phyloP scores from a whole-genome alignment of 2,329 filamentous ascomycete genomes.

The Scolecobasidium constrictum region DNA sequence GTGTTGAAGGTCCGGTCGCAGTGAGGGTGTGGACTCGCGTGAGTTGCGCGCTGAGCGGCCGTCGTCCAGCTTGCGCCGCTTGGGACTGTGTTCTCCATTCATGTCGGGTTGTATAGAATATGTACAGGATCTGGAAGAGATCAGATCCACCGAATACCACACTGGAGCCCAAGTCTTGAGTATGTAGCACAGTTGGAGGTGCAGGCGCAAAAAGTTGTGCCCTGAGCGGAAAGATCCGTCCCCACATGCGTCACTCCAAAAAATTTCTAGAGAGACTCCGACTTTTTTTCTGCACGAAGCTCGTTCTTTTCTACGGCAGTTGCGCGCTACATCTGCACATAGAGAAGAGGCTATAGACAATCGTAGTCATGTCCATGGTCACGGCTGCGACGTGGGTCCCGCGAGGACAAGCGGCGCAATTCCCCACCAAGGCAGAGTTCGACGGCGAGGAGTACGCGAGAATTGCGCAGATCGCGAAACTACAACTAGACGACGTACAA shows the following conservation, averaged over 20 bases:
- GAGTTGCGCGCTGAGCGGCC: constrained; percentile 34
- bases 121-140: neutral
- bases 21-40: constrained; percentile 32
- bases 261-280: neutral
- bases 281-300: neutral
- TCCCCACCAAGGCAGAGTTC: constrained; percentile 38
- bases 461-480: constrained; percentile 40
- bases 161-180: neutral
- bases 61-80: constrained; percentile 56
- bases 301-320: neutral
- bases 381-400: constrained; percentile 43
- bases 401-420: constrained; percentile 38
- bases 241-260: constrained; percentile 1
- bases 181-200: neutral
- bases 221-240: neutral
- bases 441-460: constrained; percentile 41
- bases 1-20: constrained; percentile 20
- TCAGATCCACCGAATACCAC: no score
- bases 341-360: constrained; percentile 2
- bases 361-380: constrained; percentile 42
- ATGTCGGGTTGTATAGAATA: constrained; percentile 15
- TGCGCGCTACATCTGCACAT: no score
- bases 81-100: constrained; percentile 42
- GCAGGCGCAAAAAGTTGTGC: neutral
- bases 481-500: constrained; percentile 73